A percentile compares a stretch with the other conserved stretches of the same genome.
Conservation (phyloP, 192 early-diverging fungal genomes). For the Podila epicladia region DNA sequence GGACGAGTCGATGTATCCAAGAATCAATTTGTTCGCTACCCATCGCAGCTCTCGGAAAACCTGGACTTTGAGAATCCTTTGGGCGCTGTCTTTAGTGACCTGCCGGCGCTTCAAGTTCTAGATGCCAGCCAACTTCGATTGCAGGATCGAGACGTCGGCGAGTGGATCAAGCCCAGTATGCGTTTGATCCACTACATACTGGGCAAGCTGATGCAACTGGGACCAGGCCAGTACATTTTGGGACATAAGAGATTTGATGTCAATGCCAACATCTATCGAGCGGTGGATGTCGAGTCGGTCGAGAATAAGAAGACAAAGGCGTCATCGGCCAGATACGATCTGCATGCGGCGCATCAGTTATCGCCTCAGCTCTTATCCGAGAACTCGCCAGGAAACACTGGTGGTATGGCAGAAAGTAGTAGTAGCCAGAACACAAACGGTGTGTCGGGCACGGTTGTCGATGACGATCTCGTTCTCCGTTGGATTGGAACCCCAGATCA, state of each 20-base stretch:
- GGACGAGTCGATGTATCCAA: slow-evolving; percentile 33
- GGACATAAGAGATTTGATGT: slow-evolving; percentile 32
- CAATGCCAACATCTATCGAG: slow-evolving; percentile 32
- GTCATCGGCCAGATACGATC: slow-evolving; percentile 19
- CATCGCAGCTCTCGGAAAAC: neutral
- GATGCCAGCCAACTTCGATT: slow-evolving; percentile 13
- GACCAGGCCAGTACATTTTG: slow-evolving; percentile 39
- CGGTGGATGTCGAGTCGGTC: neutral
- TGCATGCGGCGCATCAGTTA: slow-evolving; percentile 35
- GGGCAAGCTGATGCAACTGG: slow-evolving; percentile 16
- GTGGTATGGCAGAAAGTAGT: neutral
- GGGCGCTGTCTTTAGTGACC: slow-evolving; percentile 27
- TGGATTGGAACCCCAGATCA: slow-evolving; percentile 48
- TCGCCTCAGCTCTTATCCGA: slow-evolving; percentile 27
- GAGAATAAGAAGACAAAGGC: neutral
- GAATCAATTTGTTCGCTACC: slow-evolving; percentile 46
- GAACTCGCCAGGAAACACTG: neutral
- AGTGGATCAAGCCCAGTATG: slow-evolving; percentile 50
- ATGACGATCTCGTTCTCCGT: slow-evolving; percentile 30
- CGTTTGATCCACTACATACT: slow-evolving; percentile 38
- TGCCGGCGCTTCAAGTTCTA: slow-evolving; percentile 25
- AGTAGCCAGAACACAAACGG: neutral
- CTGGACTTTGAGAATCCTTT: slow-evolving; percentile 29
- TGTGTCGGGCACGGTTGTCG: neutral
- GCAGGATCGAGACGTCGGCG: slow-evolving; percentile 35